Conservation (phyloP, 768 basidiomycete genomes). For the Tremella yokohamensis region DNA sequence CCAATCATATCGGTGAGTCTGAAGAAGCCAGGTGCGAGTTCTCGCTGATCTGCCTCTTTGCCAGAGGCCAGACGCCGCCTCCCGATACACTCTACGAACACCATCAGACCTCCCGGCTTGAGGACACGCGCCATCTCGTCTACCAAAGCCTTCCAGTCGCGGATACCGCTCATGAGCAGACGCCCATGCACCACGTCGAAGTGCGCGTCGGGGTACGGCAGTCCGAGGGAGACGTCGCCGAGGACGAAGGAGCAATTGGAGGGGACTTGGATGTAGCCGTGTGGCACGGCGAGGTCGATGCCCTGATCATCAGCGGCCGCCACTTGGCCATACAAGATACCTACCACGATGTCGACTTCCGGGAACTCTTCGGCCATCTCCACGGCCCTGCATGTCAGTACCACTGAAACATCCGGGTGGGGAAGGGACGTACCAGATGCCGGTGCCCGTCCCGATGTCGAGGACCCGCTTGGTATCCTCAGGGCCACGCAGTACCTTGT, state of each 20-base stretch:
- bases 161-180: slow-evolving; percentile 16
- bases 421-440: slow-evolving; percentile 16
- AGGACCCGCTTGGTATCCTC: slow-evolving; percentile 7
- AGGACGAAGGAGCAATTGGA: slow-evolving; percentile 17
- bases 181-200: slow-evolving; percentile 24
- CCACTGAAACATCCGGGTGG: background rate
- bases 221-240: slow-evolving; percentile 14
- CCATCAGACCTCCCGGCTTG: slow-evolving; percentile 17
- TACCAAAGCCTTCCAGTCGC: slow-evolving; percentile 13
- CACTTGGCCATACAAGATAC: background rate
- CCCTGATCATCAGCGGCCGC: background rate
- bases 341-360: slow-evolving; percentile 5
- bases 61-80: slow-evolving; percentile 7
- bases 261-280: slow-evolving; percentile 12
- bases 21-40: slow-evolving; percentile 11
- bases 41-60: slow-evolving; percentile 8
- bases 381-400: slow-evolving; percentile 8
- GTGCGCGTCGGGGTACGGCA: slow-evolving; percentile 18
- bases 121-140: slow-evolving; percentile 13
- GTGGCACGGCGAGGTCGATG: slow-evolving; percentile 15
- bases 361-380: slow-evolving; percentile 32
- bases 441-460: slow-evolving; percentile 25
- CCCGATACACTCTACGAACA: slow-evolving; percentile 13
- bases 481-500: background rate
- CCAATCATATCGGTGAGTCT: background rate